phyloP scores from a whole-genome alignment of 441 rosid species.

The Populus hybrid region DNA sequence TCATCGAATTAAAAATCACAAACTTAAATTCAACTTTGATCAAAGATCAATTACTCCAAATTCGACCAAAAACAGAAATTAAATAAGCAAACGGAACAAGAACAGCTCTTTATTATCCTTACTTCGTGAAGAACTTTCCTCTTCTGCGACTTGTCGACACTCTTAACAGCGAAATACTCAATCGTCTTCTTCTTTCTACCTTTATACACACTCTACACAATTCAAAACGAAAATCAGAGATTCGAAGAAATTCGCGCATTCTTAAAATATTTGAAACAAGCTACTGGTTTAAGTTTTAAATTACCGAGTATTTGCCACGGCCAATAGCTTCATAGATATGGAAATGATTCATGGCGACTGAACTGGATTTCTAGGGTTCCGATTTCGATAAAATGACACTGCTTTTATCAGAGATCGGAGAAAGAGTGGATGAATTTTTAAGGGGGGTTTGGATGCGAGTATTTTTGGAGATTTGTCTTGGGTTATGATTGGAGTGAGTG shows the following conservation, averaged over 20 bases:
- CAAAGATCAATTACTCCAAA: no score
- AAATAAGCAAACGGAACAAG: neutral
- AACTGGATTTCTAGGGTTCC: conserved; percentile 23
- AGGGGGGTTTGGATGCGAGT: no score
- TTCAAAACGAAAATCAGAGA: neutral
- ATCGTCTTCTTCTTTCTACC: conserved; percentile 98
- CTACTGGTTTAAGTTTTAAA: neutral
- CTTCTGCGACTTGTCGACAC: conserved; percentile 88
- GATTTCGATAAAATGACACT: conserved; percentile 1
- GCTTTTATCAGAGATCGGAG: neutral
- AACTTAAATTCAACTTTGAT: no score
- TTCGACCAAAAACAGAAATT: neutral
- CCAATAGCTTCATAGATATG: conserved; percentile 97
- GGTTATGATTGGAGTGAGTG: no score
- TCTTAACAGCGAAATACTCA: conserved; percentile 92
- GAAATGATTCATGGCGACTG: conserved; percentile 72
- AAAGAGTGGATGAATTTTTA: neutral
- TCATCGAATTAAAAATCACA: neutral
- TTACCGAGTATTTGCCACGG: conserved; percentile 95
- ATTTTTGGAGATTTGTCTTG: no score
- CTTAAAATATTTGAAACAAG: neutral
- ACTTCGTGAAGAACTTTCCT: conserved; percentile 96
- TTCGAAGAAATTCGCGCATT: neutral
- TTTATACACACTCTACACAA: conserved; percentile 70
- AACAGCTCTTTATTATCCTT: conserved; percentile 17